Conservation (phyloP, 2,329 filamentous ascomycete species). For the Fusarium annulatum region DNA sequence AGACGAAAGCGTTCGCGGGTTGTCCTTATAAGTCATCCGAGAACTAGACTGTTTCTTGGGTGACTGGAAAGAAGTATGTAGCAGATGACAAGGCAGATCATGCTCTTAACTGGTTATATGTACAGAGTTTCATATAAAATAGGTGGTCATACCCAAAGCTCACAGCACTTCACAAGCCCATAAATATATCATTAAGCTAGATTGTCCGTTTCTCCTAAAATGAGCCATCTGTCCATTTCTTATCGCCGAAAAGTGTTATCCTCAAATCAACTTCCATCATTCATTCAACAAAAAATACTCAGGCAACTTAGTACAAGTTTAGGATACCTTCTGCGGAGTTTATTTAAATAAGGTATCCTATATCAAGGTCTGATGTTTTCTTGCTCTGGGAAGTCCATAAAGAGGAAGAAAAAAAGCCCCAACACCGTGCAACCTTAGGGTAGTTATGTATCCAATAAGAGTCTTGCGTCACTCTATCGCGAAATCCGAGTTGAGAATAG, state of each 20-base stretch:
- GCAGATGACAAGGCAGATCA: neutral
- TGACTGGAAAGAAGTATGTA: neutral
- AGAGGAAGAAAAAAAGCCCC: neutral
- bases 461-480: constrained; percentile 13
- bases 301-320: no score
- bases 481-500: constrained; percentile 2
- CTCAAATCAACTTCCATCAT: neutral
- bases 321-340: no score
- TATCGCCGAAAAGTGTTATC: neutral
- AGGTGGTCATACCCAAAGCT: neutral
- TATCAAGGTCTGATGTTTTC: no score
- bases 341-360: no score
- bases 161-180: neutral
- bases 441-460: neutral
- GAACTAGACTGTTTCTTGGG: neutral
- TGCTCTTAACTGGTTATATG: neutral
- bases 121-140: neutral
- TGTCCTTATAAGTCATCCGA: constrained; percentile 56
- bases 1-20: constrained; percentile 46
- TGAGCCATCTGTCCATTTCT: neutral
- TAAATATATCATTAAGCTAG: neutral
- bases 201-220: neutral
- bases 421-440: constrained; percentile 2
- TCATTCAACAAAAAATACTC: neutral
- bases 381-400: no score